phyloP scores from a whole-genome alignment of 768 basidiomycete species.

The Phanerochaete carnosa region DNA sequence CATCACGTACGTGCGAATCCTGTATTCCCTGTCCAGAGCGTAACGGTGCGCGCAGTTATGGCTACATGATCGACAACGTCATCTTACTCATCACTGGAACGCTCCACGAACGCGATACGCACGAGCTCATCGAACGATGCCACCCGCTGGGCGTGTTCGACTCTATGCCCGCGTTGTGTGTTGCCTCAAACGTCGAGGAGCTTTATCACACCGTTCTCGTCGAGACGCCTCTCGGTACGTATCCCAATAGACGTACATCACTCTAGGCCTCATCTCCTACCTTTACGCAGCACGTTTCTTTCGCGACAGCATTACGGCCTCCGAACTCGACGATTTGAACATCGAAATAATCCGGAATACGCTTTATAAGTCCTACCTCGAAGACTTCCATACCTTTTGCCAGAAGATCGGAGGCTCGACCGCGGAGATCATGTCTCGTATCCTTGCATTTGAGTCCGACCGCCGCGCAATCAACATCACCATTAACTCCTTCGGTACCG shows the following conservation, averaged over 20 bases:
- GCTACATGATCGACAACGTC: constrained; percentile 99
- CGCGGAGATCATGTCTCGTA: constrained; percentile 85
- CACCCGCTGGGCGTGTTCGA: constrained; percentile 97
- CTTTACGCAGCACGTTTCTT: constrained; percentile 80
- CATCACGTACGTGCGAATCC: constrained; percentile 72
- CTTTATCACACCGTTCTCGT: constrained; percentile 95
- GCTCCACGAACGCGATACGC: constrained; percentile 93
- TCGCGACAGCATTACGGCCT: constrained; percentile 90
- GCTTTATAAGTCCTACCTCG: constrained; percentile 97
- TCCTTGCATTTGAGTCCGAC: constrained; percentile 96
- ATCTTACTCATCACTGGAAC: constrained; percentile 97
- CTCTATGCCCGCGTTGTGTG: constrained; percentile 98
- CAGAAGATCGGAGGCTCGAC: constrained; percentile 80
- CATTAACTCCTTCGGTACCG: constrained; percentile 97
- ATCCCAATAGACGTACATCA: not conserved
- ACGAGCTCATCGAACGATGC: constrained; percentile 93
- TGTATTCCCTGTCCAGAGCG: too few species aligned
- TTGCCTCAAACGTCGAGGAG: constrained; percentile 98
- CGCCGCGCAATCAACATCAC: constrained; percentile 97
- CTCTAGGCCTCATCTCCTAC: not conserved
- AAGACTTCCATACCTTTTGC: constrained; percentile 91
- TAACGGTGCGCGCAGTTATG: constrained; percentile 57
- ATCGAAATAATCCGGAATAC: constrained; percentile 99
- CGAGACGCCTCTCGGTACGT: constrained; percentile 91
- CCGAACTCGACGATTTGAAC: constrained; percentile 97